These are phyloP conservation scores for Phytophthora pseudosyringae DNA, from an alignment of 352 stramenopile species.

Conservation along the genomic window DNA sequence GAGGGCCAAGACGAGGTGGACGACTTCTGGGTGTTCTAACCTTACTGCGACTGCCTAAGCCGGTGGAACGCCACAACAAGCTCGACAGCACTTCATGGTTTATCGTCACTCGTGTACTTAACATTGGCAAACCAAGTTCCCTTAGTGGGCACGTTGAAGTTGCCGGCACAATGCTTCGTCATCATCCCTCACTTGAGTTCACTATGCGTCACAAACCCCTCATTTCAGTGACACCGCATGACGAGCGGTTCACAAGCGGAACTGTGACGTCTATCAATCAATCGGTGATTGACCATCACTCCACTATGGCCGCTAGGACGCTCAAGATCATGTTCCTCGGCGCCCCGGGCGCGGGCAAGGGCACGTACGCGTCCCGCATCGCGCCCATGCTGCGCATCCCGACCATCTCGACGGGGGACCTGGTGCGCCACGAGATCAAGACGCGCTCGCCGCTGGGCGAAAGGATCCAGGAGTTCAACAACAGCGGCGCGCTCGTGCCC, in stretches of 20 bases:
- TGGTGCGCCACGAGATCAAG: constrained; percentile 91
- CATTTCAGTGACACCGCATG: constrained; percentile 13
- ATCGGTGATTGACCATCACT: neutral
- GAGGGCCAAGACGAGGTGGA: neutral
- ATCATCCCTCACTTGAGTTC: too few relatives aligned
- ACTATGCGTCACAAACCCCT: neutral
- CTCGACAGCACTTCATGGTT: neutral
- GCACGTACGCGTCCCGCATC: constrained; percentile 90
- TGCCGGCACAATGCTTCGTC: too few relatives aligned
- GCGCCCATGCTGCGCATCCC: constrained; percentile 87
- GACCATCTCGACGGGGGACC: constrained; percentile 90
- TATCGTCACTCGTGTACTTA: neutral
- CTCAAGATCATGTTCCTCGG: constrained; percentile 93
- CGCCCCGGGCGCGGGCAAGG: constrained; percentile 89
- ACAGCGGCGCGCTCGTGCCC: constrained; percentile 83
- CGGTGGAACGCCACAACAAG: too few relatives aligned
- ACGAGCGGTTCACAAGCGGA: constrained; percentile 16
- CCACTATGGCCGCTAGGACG: constrained; percentile 40
- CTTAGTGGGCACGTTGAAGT: too few relatives aligned
- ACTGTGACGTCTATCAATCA: constrained; percentile 9
- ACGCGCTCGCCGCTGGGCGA: constrained; percentile 67
- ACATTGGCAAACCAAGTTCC: neutral
- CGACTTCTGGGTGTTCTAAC: neutral
- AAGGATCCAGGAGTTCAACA: constrained; percentile 89
- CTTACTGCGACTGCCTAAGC: too few relatives aligned